Evolutionary conservation across 345 rosid species (phyloP), one percentile per base, ranked within the genome.

Genomic region (Gossypium herbaceum): DNA sequence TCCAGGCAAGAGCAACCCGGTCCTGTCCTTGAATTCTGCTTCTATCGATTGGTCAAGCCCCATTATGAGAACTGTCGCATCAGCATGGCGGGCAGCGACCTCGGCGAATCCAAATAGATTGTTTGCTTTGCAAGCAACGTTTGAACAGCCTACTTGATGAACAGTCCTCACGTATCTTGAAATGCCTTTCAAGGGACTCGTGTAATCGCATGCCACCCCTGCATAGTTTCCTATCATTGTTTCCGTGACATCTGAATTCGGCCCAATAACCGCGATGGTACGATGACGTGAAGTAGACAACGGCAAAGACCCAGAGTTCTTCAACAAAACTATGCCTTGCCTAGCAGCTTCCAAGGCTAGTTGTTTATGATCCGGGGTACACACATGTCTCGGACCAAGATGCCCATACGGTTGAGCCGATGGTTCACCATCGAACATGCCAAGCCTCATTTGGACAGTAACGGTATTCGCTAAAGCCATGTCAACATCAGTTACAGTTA

Each of bases 211-310:
- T 16, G 97, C 89, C 50, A 88, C 84, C 0, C 99, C 98, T 61
- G 98, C 98, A 77, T 94, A 94, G 74, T 95, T 95, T 44, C 99
- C 99, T 0, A 95, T 93, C 99, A 95, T 95, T n/a, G 99, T 89
- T 56, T 73, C 84, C 0, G 96, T 91, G 20, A 81, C 99, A 54
- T 93, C 94, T 9, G 99, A 90, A 78, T 95, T 92, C 12, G 99
- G 99, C 16, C 99, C 99, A 10, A 95, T 88, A 64, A 91, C 99
- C 2, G 98, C 97, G 2, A 95, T 78, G 2, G 86, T 85, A 0
- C 74, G 92, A 73, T 93, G 88, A n/a, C 80, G 88, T 6, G 68
- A 55, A 0, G 81, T 75, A 9, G 97, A 90, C 20, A 95, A 83
- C 0, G 98, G 97, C 68, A 95, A 79, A 19, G 94, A 66, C 3